Percentiles rank a stretch among this genome's conserved stretches.
These are phyloP conservation scores for Radiomyces spectabilis DNA, from an alignment of 192 early-diverging fungal species.

Conservation along the genomic window DNA sequence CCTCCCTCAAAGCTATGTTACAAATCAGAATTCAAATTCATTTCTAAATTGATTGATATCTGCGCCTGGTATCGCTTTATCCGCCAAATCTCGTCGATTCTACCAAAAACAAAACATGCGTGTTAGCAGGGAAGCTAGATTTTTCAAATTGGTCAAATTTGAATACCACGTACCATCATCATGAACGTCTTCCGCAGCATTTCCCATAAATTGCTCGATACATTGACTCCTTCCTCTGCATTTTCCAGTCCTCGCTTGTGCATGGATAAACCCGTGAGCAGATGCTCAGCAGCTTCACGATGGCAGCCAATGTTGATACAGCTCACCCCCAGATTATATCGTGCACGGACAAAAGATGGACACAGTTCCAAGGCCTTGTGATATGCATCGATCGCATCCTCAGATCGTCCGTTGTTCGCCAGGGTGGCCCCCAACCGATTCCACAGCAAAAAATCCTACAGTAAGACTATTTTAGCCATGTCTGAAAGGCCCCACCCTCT, in stretches of 20 bases:
- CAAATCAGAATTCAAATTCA: constrained; percentile 47
- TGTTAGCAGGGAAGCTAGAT: neutral
- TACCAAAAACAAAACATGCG: constrained; percentile 9
- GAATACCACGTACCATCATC: constrained; percentile 36
- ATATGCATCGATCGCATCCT: constrained; percentile 89
- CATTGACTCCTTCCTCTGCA: constrained; percentile 35
- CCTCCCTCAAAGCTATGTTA: no score
- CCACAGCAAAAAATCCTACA: constrained; percentile 89
- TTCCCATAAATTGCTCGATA: constrained; percentile 51
- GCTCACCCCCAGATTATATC: constrained; percentile 95
- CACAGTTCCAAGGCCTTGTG: constrained; percentile 89
- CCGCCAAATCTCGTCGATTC: constrained; percentile 47
- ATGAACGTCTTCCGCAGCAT: constrained; percentile 43
- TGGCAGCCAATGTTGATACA: constrained; percentile 91
- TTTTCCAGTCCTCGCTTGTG: constrained; percentile 6
- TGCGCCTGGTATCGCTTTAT: constrained; percentile 31
- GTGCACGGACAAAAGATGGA: constrained; percentile 91
- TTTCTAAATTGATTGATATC: constrained; percentile 46
- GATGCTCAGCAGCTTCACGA: constrained; percentile 88
- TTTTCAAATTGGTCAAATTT: neutral
- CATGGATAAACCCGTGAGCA: constrained; percentile 71
- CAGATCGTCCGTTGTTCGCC: constrained; percentile 74
- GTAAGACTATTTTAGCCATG: neutral
- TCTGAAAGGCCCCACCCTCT: neutral
- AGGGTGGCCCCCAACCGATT: constrained; percentile 96